These are phyloP conservation scores for Auriscalpium orientale DNA, from an alignment of 768 basidiomycete species.

Conservation along the genomic window DNA sequence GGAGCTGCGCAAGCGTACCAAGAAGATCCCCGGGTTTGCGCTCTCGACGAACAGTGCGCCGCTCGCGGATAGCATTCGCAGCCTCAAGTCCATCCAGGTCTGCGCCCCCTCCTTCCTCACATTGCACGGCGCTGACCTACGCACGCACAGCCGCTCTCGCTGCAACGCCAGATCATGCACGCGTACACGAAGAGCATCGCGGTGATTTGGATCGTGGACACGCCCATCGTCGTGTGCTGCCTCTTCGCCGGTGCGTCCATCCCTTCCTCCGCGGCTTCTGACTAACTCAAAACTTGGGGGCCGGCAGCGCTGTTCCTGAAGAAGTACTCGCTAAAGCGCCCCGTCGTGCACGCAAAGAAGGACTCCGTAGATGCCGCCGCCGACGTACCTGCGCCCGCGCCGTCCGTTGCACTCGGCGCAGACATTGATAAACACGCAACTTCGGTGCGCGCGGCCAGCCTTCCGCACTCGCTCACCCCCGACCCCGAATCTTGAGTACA, in stretches of 20 bases:
- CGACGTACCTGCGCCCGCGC: no score
- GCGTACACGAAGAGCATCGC: constrained; percentile 59
- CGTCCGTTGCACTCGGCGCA: no score
- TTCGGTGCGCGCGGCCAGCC: no score
- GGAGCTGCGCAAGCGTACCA: background rate
- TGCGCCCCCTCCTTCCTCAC: background rate
- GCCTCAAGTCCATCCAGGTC: background rate
- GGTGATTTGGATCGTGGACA: constrained; percentile 57
- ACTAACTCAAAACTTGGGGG: no score
- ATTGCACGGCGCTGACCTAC: no score
- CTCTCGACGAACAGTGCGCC: background rate
- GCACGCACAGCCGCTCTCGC: constrained; percentile 35
- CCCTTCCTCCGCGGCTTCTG: background rate
- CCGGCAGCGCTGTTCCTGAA: no score
- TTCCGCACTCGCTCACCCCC: no score
- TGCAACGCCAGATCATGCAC: constrained; percentile 44
- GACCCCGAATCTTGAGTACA: no score
- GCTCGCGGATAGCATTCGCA: constrained; percentile 3
- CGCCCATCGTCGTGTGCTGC: constrained; percentile 46
- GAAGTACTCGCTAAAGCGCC: no score
- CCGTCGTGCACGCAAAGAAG: no score
- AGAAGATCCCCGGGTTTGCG: background rate
- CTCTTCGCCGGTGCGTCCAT: constrained; percentile 33
- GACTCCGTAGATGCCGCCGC: no score
- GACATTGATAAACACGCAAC: no score